Base-by-base conservation (phyloP, 192 early-diverging fungal species). In the Backusella tarrabulga region DNA sequence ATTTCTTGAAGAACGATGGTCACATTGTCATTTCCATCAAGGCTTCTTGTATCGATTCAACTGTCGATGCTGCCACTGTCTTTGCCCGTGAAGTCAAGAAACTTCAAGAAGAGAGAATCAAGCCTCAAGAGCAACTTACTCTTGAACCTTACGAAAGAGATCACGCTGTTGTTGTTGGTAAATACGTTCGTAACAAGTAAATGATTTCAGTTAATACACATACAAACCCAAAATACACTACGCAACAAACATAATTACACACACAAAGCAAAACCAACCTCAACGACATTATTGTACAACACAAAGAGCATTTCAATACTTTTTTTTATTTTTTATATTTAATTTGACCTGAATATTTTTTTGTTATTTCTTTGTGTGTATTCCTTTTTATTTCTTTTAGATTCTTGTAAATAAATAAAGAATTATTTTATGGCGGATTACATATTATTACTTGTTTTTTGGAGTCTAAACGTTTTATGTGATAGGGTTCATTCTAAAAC, bases 31-130 rank as follows among this genome's bases (percentile, higher is more conserved):
- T 98, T 80, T 97, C 96, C 70, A 97, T 99, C 91, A 99, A 99
- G 91, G 98, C 97, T 67, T 97, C 97, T 89, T 99, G 97, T 88
- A 99, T 99, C 85, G 98, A 99, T 87, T 98, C 97, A 19, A 99
- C 97, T 17, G 95, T 97, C 38, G 95, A 93, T 81, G 96, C 98
- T 52, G 90, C 93, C 68, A 96, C 93, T 68, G 98, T 98, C 38
- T 99, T 99, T 86, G 98, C 98, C 26, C 86, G 91, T 75, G 97
- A 99, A 86, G 95, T 99, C 75, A 94, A 96, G 87, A 98, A 98
- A 90, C 87, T 96, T 15, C 90, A 93, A 79, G 90, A 91, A 80
- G 91, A 94, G 69, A 88, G 90, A 80, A 91, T 97, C 76, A 97
- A 93, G 89, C 96, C 97, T 56, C 91, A 94, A 83, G 98, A 98